A percentile compares a stretch with the other conserved stretches of the same genome.
Evolutionary conservation across 176 grass and related monocot genomes (phyloP).

Genomic region (Zizania latifolia): DNA sequence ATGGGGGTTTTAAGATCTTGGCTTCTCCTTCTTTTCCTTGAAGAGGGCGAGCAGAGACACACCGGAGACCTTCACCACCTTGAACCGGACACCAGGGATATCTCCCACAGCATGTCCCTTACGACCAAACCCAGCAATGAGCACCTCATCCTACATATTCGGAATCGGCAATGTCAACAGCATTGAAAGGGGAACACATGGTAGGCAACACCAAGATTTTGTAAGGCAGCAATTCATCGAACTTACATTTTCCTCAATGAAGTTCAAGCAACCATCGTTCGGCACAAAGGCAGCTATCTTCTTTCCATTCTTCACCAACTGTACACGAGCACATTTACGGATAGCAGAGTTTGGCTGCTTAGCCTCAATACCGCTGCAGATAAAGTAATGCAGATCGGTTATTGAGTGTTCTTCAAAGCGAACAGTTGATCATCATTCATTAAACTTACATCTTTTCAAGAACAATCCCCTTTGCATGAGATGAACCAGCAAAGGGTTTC

Average conservation of each 20-base stretch:
- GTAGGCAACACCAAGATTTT: no score
- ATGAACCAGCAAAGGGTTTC: constrained; percentile 77
- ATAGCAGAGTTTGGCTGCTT: constrained; percentile 85
- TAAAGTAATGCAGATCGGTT: not conserved
- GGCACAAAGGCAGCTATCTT: constrained; percentile 80
- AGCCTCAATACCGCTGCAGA: constrained; percentile 59
- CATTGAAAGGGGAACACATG: not conserved
- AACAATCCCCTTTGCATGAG: constrained; percentile 74
- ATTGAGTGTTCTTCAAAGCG: not conserved
- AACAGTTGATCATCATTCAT: not conserved
- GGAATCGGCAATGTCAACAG: not conserved
- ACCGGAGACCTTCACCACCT: constrained; percentile 70
- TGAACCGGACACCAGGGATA: constrained; percentile 65
- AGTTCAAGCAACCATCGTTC: constrained; percentile 83
- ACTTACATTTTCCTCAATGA: constrained; percentile 59
- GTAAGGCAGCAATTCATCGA: not conserved
- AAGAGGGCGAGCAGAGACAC: constrained; percentile 71
- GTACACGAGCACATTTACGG: constrained; percentile 72
- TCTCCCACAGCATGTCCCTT: constrained; percentile 71
- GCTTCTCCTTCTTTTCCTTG: constrained; percentile 93
- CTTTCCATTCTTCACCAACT: constrained; percentile 75
- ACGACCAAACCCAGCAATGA: constrained; percentile 74
- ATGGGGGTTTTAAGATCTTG: constrained; percentile 40
- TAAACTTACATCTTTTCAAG: constrained; percentile 62
- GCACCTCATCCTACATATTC: constrained; percentile 55